Percentiles rank a stretch among this genome's conserved stretches.
Evolutionary conservation across 2,329 filamentous ascomycete genomes (phyloP).

Genomic region (Endocalyx cinctus): DNA sequence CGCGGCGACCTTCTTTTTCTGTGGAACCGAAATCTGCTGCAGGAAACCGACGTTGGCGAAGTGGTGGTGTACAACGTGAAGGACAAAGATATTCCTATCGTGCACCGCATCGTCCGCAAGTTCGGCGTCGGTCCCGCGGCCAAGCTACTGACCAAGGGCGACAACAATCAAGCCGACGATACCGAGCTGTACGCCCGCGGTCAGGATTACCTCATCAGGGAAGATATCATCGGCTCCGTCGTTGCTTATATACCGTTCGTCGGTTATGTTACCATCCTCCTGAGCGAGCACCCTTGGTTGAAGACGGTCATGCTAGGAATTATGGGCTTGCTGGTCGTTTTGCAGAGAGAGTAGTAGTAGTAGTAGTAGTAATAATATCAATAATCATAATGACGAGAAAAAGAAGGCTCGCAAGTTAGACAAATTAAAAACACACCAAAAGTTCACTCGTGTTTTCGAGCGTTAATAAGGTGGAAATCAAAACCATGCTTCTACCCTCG

Average conservation of each 20-base stretch:
- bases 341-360: conserved; percentile 73
- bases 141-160: conserved; percentile 91
- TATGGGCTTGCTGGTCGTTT: conserved; percentile 89
- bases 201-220: conserved; percentile 80
- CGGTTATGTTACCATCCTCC: conserved; percentile 92
- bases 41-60: conserved; percentile 51
- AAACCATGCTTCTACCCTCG: too few relatives aligned
- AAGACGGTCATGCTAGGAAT: conserved; percentile 92
- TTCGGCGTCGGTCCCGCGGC: conserved; percentile 57
- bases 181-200: conserved; percentile 81
- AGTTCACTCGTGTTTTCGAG: too few relatives aligned
- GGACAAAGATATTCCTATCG: conserved; percentile 95
- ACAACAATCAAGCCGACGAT: conserved; percentile 93
- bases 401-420: conserved; percentile 20
- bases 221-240: conserved; percentile 91
- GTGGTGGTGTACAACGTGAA: conserved; percentile 72
- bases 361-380: conserved; percentile 25
- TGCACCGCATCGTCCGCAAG: conserved; percentile 82
- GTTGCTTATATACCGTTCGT: conserved; percentile 90
- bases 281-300: conserved; percentile 94
- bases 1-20: conserved; percentile 71
- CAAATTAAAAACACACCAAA: too few relatives aligned
- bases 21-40: conserved; percentile 65
- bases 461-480: too few relatives aligned
- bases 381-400: conserved; percentile 32